phyloP scores from a whole-genome alignment of 495 filamentous ascomycete species.

The Talaromyces liani region DNA sequence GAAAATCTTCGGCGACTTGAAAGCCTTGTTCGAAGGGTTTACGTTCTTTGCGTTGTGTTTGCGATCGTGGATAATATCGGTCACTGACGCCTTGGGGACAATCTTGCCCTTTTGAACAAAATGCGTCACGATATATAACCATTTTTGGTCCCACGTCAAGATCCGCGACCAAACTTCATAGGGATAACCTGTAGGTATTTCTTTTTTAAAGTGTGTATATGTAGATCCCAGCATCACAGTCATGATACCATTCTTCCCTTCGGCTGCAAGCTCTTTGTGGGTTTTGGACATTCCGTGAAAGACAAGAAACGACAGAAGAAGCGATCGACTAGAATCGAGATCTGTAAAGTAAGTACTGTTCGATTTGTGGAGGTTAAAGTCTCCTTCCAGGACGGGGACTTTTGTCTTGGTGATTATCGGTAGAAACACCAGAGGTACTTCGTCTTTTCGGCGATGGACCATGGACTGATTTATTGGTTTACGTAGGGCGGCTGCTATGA shows the following conservation, averaged over 20 bases:
- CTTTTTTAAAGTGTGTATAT: conserved; percentile 44
- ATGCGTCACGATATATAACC: conserved; percentile 60
- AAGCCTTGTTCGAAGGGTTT: neutral
- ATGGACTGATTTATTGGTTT: conserved; percentile 30
- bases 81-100: conserved; percentile 10
- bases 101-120: conserved; percentile 51
- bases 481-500: conserved; percentile 38
- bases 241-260: conserved; percentile 22
- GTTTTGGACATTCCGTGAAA: conserved; percentile 33
- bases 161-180: conserved; percentile 56
- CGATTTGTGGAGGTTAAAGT: conserved; percentile 51
- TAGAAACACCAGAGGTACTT: conserved; percentile 16
- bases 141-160: conserved; percentile 59
- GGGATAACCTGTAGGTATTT: conserved; percentile 46
- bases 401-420: conserved; percentile 5
- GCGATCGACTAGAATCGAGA: conserved; percentile 49
- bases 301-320: conserved; percentile 41
- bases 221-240: conserved; percentile 44
- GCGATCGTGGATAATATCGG: neutral
- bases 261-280: conserved; percentile 8
- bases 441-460: conserved; percentile 20
- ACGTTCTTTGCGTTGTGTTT: neutral
- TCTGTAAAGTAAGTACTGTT: conserved; percentile 60
- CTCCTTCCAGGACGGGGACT: conserved; percentile 26
- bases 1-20: neutral